Base-by-base conservation (phyloP, 1,284 basidiomycete genomes). In the Papiliotrema terrestris region DNA sequence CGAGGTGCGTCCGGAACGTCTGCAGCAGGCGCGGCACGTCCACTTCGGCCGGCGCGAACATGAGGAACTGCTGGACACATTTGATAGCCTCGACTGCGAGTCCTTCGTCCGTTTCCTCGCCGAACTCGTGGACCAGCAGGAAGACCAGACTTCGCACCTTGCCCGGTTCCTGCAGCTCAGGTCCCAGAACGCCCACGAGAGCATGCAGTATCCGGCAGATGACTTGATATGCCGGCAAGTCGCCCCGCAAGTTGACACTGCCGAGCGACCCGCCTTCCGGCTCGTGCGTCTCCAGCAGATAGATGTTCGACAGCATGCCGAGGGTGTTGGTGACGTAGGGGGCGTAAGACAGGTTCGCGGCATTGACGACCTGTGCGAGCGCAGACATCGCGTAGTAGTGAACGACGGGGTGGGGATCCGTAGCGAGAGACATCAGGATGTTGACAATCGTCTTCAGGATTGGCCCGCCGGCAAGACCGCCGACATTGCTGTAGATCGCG, bases 381-480 rank as follows among this genome's bases (percentile, higher is more conserved):
- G 96, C 89, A 49, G 85, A 85, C 55, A 98, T 80, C 1, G 95
- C 87, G 83, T 88, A 93, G 71, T 88, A 97, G 75, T 98, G 94
- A 4, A 98, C 96, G 13, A 93, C 83, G 0, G 96, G 96, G 72
- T 98, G 96, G 0, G 96, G 92, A 72, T 99, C 96, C 58, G 89
- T 92, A 68, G 89, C 86, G 29, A 99, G 83, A 2, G 94, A 97
- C 86, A 97, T 92, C 46, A 98, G 81, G 53, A 98, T 87, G 68
- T 97, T 94, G 62, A 97, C 88, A 0, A 95, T 91, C 0, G 95
- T 98, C 78, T 98, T 98, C 56, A 98, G 82, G 15, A 98, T 82
- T 0, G 96, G 92, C 0, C 92, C 91, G 6, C 93, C 95, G 4
- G 90, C 89, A 20, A 98, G 81, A 37, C 93, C 91, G 15, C 96